Conservation (phyloP, 176 grass and related monocot species). For the Ananas comosus region DNA sequence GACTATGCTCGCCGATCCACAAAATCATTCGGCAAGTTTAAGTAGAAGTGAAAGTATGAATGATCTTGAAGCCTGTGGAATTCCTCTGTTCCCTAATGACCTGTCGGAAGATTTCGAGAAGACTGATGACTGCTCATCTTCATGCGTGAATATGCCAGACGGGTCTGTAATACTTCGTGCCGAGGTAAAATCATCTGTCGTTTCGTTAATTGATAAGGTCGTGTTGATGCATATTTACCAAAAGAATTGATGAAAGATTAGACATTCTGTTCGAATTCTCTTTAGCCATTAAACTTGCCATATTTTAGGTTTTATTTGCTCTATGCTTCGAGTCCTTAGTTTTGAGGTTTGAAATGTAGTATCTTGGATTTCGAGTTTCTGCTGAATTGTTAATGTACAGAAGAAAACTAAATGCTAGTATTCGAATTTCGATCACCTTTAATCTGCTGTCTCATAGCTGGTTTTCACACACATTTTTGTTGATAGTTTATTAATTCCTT, state of each 20-base stretch:
- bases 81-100: constrained; percentile 45
- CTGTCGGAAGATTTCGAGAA: constrained; percentile 12
- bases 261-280: background rate
- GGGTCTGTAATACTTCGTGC: background rate
- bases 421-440: too few species aligned
- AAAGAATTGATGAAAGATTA: background rate
- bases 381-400: too few species aligned
- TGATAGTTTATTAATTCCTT: too few species aligned
- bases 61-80: constrained; percentile 40
- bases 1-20: constrained; percentile 17
- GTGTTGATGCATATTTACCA: background rate
- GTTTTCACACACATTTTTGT: too few species aligned
- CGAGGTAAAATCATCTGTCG: constrained; percentile 11
- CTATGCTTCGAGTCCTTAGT: too few species aligned
- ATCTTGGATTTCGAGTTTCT: too few species aligned
- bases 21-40: background rate
- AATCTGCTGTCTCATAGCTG: too few species aligned
- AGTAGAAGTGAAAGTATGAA: constrained; percentile 22
- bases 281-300: background rate
- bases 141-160: background rate
- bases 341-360: too few species aligned
- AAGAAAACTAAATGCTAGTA: too few species aligned
- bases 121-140: background rate
- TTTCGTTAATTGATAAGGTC: background rate
- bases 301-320: too few species aligned